Base-by-base conservation (phyloP, 805 yeast genomes). In the Candida tammaniensis region DNA sequence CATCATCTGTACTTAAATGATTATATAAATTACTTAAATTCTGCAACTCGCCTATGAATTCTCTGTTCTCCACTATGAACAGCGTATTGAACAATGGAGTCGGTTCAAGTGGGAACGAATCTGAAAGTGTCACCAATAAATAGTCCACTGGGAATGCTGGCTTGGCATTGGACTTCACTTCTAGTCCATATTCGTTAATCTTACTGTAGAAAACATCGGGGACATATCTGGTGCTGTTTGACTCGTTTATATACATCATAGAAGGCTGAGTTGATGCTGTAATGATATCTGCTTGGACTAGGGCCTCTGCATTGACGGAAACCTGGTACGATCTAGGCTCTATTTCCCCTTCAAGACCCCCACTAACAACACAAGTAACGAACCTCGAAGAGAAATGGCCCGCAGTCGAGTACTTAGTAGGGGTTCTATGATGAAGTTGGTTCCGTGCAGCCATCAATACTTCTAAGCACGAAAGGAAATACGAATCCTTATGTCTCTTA, bases 91-190 rank as follows among this genome's bases (percentile, higher is more conserved):
- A 83, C 40, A 64, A 44, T 2, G 86, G 80, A 4, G 44, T 52
- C 0, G 80, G 71, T 0, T 68, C 64, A 42, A 79, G 75, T 1
- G 96, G 95, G 72, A 93, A 91, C 3, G 98, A 96, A 57, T 93
- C 98, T 4, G 94, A 82, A 42, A 91, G 62, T 2, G 96, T 81
- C 1, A 91, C 95, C 34, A 93, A 61, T 40, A 88, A 58, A 54
- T 85, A 88, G 41, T 88, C 96, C n/a, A 84, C 88, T 2, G 97
- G 97, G 55, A 88, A 86, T 16, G 93, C 84, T 1, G 96, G 96
- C 49, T 82, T 82, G 1, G 96, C 95, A 52, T 86, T 83, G 26
- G 79, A 76, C 49, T 87, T 87, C n/a, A 93, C 94, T 23, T 86
- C 79, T 19, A 87, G 64, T 4, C 86, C 86, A 60, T 93, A 93